Conservation (phyloP, 441 rosid genomes). For the Macaranga tanarius region DNA sequence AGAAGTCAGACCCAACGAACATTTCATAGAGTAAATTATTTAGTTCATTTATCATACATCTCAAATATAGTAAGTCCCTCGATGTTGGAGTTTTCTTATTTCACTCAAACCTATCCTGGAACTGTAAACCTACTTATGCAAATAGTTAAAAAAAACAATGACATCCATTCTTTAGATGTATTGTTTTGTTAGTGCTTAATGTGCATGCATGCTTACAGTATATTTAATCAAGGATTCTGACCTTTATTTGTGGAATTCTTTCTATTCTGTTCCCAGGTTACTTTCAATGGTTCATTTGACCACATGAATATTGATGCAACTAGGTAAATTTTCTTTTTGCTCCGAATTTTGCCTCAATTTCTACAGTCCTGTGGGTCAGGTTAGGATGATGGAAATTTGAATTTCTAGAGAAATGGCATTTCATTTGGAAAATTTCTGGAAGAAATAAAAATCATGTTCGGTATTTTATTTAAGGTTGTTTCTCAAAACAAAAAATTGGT, state of each 20-base stretch:
- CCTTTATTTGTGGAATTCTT: slow-evolving; percentile 10
- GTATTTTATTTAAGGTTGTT: slow-evolving; percentile 16
- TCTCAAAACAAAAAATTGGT: slow-evolving; percentile 23
- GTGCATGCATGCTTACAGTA: background rate
- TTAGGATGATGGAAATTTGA: background rate
- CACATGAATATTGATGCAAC: slow-evolving; percentile 97
- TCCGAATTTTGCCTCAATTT: slow-evolving; percentile 21
- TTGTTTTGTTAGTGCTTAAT: background rate
- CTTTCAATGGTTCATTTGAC: slow-evolving; percentile 97
- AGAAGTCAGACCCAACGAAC: background rate
- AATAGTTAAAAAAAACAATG: background rate
- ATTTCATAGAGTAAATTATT: background rate
- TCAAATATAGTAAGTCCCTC: background rate
- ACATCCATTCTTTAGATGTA: background rate
- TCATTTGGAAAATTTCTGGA: slow-evolving; percentile 10
- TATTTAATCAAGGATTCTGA: slow-evolving; percentile 3
- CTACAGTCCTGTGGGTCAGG: slow-evolving; percentile 3
- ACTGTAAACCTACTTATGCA: background rate
- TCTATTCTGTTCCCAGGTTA: slow-evolving; percentile 51
- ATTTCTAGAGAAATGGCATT: background rate
- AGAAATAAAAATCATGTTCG: background rate
- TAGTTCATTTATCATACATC: background rate
- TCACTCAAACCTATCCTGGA: background rate
- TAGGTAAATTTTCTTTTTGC: slow-evolving; percentile 50
- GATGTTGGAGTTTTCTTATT: slow-evolving; percentile 1